Evolutionary conservation across 352 stramenopile genomes (phyloP).

Genomic region (Pythium phragmiticola): DNA sequence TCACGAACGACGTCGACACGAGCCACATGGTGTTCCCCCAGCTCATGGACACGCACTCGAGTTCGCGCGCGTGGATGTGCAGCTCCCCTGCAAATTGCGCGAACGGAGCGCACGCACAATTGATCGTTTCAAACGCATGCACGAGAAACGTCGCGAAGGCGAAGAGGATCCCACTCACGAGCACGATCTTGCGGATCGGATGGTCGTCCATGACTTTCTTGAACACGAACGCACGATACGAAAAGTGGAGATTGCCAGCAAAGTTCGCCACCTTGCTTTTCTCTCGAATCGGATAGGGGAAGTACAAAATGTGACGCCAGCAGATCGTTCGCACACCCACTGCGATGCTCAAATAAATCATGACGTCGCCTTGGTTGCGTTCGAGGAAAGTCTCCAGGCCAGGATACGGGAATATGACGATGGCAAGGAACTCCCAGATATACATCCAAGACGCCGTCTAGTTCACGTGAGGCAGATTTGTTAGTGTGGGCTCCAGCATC

Average conservation of each 20-base stretch:
- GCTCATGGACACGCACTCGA: slow-evolving; percentile 33
- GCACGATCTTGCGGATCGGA: slow-evolving; percentile 42
- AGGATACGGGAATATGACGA: slow-evolving; percentile 50
- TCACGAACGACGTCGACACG: slow-evolving; percentile 45
- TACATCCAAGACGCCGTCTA: slow-evolving; percentile 15
- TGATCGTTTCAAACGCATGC: slow-evolving; percentile 47
- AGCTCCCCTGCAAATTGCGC: neutral
- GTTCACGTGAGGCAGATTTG: neutral
- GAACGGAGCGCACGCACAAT: slow-evolving; percentile 31
- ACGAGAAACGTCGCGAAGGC: slow-evolving; percentile 42
- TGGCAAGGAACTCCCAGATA: slow-evolving; percentile 38
- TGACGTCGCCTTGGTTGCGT: slow-evolving; percentile 23
- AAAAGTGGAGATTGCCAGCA: slow-evolving; percentile 64
- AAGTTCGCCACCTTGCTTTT: slow-evolving; percentile 66
- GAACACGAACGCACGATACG: slow-evolving; percentile 64
- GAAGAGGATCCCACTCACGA: slow-evolving; percentile 29
- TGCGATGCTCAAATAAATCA: slow-evolving; percentile 47
- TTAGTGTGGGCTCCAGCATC: neutral
- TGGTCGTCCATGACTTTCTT: slow-evolving; percentile 71
- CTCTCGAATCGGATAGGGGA: slow-evolving; percentile 65
- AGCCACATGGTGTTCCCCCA: slow-evolving; percentile 46
- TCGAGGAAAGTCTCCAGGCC: slow-evolving; percentile 39
- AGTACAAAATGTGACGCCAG: slow-evolving; percentile 60
- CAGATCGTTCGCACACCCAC: slow-evolving; percentile 43
- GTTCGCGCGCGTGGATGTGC: neutral